Evolutionary conservation across 768 basidiomycete genomes (phyloP).

Genomic region (Agrocybe praecox): DNA sequence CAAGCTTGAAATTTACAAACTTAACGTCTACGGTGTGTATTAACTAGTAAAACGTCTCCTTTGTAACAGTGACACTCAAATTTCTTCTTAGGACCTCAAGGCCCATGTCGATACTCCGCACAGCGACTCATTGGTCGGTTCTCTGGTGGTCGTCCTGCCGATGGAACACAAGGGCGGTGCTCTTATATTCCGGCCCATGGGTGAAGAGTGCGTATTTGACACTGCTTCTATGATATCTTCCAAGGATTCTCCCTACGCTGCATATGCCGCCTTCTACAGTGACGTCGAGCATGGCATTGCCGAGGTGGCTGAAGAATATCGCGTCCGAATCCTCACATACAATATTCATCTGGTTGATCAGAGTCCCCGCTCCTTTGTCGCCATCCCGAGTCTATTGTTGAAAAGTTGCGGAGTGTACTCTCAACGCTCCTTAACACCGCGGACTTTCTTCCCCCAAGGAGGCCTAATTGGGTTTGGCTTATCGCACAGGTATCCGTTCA

Average conservation of each 20-base stretch:
- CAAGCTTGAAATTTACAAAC: background rate
- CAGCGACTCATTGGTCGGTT: conserved; percentile 44
- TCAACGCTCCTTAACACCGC: too few relatives aligned
- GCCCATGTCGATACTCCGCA: conserved; percentile 49
- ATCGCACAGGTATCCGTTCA: conserved; percentile 36
- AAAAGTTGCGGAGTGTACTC: too few relatives aligned
- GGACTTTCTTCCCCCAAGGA: conserved; percentile 38
- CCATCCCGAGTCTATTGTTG: too few relatives aligned
- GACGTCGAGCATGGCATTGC: conserved; percentile 43
- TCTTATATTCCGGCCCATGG: conserved; percentile 28
- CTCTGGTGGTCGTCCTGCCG: conserved; percentile 48
- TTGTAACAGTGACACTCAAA: too few relatives aligned
- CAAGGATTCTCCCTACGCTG: conserved; percentile 9
- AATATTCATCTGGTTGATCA: conserved; percentile 34
- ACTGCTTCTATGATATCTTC: conserved; percentile 26
- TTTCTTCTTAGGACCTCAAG: too few relatives aligned
- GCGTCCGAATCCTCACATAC: conserved; percentile 44
- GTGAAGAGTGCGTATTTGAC: conserved; percentile 36
- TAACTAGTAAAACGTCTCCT: too few relatives aligned
- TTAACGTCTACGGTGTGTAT: background rate
- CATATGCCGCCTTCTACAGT: conserved; percentile 37
- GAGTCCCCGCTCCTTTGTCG: too few relatives aligned
- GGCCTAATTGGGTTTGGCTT: conserved; percentile 43
- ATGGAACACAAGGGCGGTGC: conserved; percentile 27
- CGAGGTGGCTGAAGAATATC: conserved; percentile 33